Conservation (phyloP, 2,329 filamentous ascomycete species). For the Arthrobotrys sinensis region DNA sequence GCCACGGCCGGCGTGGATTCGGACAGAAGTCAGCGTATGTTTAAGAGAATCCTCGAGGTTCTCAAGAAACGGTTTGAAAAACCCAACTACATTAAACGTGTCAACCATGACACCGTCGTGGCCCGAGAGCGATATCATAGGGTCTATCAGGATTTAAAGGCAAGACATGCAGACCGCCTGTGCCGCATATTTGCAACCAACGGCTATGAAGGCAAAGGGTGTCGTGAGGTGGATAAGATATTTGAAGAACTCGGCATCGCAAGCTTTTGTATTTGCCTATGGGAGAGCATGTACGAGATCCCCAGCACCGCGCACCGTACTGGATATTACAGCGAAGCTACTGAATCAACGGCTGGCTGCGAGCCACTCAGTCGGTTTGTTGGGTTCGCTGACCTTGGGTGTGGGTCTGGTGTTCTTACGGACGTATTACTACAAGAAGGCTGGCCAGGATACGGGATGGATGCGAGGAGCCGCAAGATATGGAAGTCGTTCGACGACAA, state of each 20-base stretch:
- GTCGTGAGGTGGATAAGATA: constrained; percentile 83
- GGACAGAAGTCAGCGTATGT: constrained; percentile 51
- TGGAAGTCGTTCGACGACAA: constrained; percentile 80
- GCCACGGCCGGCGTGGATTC: background rate
- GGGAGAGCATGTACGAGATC: constrained; percentile 81
- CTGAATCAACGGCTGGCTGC: constrained; percentile 61
- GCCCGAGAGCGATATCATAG: constrained; percentile 84
- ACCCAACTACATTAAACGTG: constrained; percentile 82
- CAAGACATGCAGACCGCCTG: constrained; percentile 80
- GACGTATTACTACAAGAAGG: constrained; percentile 85
- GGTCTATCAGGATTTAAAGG: constrained; percentile 84
- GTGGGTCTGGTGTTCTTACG: constrained; percentile 92
- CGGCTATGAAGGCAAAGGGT: constrained; percentile 89
- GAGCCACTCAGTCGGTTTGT: constrained; percentile 73
- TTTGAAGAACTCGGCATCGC: constrained; percentile 95
- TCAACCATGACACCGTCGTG: constrained; percentile 85
- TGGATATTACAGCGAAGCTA: constrained; percentile 57
- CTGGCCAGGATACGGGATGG: constrained; percentile 89
- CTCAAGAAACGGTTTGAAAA: constrained; percentile 43
- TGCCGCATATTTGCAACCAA: constrained; percentile 70
- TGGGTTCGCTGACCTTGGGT: constrained; percentile 95
- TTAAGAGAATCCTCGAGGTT: constrained; percentile 41
- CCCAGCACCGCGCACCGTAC: constrained; percentile 63
- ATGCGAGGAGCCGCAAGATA: constrained; percentile 86
- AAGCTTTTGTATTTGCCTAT: constrained; percentile 92